A percentile compares a stretch with the other conserved stretches of the same genome.
Conservation (phyloP, 257 asterid species). For the Cruciata laevipes region DNA sequence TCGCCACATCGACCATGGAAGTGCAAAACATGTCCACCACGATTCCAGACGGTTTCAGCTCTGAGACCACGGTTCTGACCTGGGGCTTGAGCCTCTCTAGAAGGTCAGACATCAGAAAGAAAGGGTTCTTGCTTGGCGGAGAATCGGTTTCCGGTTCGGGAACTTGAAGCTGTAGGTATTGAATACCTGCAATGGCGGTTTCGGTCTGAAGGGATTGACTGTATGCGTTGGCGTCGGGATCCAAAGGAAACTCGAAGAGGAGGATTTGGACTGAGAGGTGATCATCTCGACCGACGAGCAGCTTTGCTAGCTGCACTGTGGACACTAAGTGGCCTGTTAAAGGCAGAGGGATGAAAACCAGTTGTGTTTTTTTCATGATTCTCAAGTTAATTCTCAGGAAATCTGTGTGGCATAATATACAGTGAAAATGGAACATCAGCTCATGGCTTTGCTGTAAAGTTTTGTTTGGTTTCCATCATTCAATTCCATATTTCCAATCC, state of each 20-base stretch:
- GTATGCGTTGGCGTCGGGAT: constrained; percentile 9
- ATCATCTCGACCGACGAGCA: constrained; percentile 30
- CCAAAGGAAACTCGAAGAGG: constrained; percentile 27
- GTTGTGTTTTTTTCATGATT: constrained; percentile 21
- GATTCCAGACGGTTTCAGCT: constrained; percentile 19
- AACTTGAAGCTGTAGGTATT: constrained; percentile 7
- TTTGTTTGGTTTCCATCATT: neutral
- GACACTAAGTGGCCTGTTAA: constrained; percentile 53
- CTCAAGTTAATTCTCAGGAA: neutral
- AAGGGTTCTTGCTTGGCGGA: neutral
- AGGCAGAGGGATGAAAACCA: constrained; percentile 54
- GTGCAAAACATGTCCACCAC: constrained; percentile 53
- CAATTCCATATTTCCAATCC: too few species aligned
- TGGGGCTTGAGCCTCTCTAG: neutral
- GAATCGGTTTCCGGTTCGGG: constrained; percentile 5
- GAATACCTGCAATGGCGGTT: constrained; percentile 13
- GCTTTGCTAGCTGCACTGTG: constrained; percentile 50
- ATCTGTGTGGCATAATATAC: too few species aligned
- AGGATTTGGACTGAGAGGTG: constrained; percentile 42
- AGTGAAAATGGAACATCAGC: neutral
- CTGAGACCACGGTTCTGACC: constrained; percentile 14
- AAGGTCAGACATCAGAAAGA: neutral
- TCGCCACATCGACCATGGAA: constrained; percentile 35
- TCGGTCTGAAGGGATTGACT: constrained; percentile 7
- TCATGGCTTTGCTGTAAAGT: neutral